Conservation (phyloP, 2,329 filamentous ascomycete genomes). For the Epichloe uncinata region DNA sequence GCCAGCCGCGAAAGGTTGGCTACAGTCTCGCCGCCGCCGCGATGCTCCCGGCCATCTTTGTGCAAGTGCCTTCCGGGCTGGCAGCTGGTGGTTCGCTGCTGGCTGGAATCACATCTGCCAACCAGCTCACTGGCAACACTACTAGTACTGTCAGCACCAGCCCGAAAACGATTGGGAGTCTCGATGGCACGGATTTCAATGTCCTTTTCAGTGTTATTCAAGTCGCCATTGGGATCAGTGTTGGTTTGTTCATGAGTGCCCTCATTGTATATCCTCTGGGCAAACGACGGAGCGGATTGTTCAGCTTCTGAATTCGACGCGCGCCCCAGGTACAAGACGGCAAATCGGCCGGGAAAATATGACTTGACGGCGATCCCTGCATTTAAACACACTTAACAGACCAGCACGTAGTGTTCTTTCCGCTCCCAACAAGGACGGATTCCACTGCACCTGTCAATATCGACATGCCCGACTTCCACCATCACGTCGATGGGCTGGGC, state of each 20-base stretch:
- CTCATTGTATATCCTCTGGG: slow-evolving; percentile 42
- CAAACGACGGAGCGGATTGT: slow-evolving; percentile 43
- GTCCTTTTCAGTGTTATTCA: slow-evolving; percentile 46
- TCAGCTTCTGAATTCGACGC: slow-evolving; percentile 35
- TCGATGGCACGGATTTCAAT: slow-evolving; percentile 36
- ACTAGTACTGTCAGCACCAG: slow-evolving; percentile 8
- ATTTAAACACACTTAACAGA: background rate
- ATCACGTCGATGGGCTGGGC: background rate
- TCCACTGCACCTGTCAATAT: background rate
- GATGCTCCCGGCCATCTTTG: slow-evolving; percentile 77
- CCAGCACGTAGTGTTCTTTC: background rate
- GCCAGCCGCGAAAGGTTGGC: slow-evolving; percentile 35
- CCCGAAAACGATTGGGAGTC: slow-evolving; percentile 12
- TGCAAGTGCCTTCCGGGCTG: slow-evolving; percentile 50
- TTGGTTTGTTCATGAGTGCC: slow-evolving; percentile 43
- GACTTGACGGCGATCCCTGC: background rate
- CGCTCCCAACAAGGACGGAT: background rate
- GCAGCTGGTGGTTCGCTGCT: slow-evolving; percentile 46
- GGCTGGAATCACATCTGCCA: slow-evolving; percentile 42
- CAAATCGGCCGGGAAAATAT: too few relatives aligned
- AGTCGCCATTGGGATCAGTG: slow-evolving; percentile 48
- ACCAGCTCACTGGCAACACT: slow-evolving; percentile 36
- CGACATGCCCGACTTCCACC: background rate
- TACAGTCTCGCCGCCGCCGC: slow-evolving; percentile 74
- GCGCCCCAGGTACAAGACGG: background rate